Evolutionary conservation across 1,284 basidiomycete genomes (phyloP), one percentile per base, ranked within the genome.

Genomic region (Leccinum subrobustum): DNA sequence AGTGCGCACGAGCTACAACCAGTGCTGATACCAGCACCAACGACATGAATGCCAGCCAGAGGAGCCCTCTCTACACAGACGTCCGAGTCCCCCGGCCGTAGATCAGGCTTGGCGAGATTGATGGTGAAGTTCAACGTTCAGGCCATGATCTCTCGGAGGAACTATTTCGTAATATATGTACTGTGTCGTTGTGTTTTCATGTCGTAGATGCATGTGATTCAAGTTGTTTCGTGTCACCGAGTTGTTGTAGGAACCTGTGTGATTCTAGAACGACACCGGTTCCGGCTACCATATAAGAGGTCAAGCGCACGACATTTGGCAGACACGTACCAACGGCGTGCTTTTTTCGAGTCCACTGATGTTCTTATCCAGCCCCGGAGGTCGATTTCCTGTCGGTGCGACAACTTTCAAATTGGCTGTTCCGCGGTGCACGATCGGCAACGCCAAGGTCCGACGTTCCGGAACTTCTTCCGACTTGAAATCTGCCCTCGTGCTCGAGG

Each of bases 361-460:
- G 58, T 80, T 75, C 63, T 76, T 85, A 37, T 77, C 80, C 35
- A 65, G 66, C 27, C 65, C 76, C n/a, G 65, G 68, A 60, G 83
- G 82, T 16, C 76, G 69, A 16, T 84, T 80, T 70, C 73, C 78
- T 16, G 85, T 88, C 14, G 85, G 84, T 14, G 75, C 81, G 18
- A 83, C 80, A 4, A 83, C 82, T 3, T 85, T 87, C 63, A 76
- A 74, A 25, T 70, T 79, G 18, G 75, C 80, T 51, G 74, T 83
- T 42, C 74, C 76, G 42, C 62, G 75, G n/a, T 70, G 71, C 44
- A 57, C 68, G 14, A 68, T 84, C 53, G 81, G 85, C 20, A 70
- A 65, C 60, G 74, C 76, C 29, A 81, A 75, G 63, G 70, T 82
- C 48, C 61, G 29, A 31, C 29, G 57, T 27, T 58, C 25, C 12